Conservation (phyloP, 169 alveolate genomes). For the Plasmodium falciparum region DNA sequence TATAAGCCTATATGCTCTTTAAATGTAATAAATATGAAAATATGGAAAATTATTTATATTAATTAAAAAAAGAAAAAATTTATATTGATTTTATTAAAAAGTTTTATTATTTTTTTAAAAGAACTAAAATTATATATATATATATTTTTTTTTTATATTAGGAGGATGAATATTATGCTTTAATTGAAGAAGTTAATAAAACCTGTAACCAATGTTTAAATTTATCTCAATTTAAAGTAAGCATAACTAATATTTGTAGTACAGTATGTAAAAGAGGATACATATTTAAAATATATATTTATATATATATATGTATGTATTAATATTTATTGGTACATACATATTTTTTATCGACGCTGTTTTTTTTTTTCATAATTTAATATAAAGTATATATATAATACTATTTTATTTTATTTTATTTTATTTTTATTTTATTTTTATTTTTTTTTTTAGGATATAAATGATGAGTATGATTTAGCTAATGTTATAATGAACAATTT, state of each 20-base stretch:
- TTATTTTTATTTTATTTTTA: not conserved
- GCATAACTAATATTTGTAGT: not conserved
- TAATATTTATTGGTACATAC: too few species aligned
- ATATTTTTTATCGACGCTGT: too few species aligned
- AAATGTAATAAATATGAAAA: slow-evolving; percentile 22
- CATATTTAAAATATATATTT: not conserved
- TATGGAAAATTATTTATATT: not conserved
- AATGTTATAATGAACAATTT: slow-evolving; percentile 56
- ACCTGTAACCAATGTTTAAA: slow-evolving; percentile 55
- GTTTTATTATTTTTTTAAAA: not conserved
- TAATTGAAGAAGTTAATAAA: slow-evolving; percentile 73
- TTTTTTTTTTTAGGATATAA: slow-evolving; percentile 35
- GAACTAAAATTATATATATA: not conserved
- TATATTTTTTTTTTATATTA: not conserved
- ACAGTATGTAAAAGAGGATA: not conserved
- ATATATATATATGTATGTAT: not conserved
- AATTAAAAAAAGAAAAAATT: not conserved
- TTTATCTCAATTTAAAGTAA: slow-evolving; percentile 68
- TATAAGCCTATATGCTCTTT: slow-evolving; percentile 71
- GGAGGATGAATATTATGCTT: slow-evolving; percentile 59
- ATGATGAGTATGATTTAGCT: slow-evolving; percentile 71
- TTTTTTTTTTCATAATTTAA: not conserved
- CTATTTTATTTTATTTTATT: not conserved
- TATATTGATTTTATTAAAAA: not conserved
- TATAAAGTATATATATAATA: not conserved